Conservation (phyloP, 192 early-diverging fungal genomes). For the Coemansia sp. region DNA sequence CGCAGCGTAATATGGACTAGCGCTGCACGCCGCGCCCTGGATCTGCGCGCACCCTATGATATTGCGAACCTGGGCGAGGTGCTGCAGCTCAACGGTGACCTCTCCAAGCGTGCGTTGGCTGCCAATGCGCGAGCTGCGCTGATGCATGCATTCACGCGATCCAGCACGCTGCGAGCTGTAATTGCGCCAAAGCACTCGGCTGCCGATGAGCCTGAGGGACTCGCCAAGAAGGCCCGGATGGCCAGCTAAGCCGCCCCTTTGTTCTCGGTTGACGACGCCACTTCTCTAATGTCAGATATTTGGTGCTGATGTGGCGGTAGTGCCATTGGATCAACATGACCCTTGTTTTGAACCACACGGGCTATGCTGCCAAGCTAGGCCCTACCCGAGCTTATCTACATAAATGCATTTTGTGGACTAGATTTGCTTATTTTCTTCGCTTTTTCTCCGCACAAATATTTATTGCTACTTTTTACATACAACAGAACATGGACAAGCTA, state of each 20-base stretch:
- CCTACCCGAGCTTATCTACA: background rate
- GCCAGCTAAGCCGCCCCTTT: background rate
- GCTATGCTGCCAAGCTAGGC: background rate
- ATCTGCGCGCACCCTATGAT: slow-evolving; percentile 44
- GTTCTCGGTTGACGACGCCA: background rate
- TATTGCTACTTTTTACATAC: background rate
- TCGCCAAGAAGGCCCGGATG: slow-evolving; percentile 7
- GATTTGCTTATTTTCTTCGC: background rate
- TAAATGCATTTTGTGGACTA: background rate
- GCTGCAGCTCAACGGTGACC: slow-evolving; percentile 44
- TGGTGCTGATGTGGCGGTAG: background rate
- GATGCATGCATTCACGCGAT: slow-evolving; percentile 41
- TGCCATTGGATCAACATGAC: background rate
- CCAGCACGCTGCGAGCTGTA: slow-evolving; percentile 36
- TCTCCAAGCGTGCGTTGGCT: slow-evolving; percentile 41
- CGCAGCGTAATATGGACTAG: slow-evolving; percentile 36
- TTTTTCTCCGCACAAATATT: background rate
- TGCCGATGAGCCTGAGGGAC: slow-evolving; percentile 8
- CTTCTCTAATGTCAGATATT: background rate
- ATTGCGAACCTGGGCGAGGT: slow-evolving; percentile 38
- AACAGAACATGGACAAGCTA: slow-evolving; percentile 27
- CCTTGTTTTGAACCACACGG: background rate
- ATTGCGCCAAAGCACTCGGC: slow-evolving; percentile 1
- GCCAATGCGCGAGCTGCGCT: slow-evolving; percentile 31
- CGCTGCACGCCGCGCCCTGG: slow-evolving; percentile 32